phyloP scores from a whole-genome alignment of 768 basidiomycete species.

The Amyloporia xantha region DNA sequence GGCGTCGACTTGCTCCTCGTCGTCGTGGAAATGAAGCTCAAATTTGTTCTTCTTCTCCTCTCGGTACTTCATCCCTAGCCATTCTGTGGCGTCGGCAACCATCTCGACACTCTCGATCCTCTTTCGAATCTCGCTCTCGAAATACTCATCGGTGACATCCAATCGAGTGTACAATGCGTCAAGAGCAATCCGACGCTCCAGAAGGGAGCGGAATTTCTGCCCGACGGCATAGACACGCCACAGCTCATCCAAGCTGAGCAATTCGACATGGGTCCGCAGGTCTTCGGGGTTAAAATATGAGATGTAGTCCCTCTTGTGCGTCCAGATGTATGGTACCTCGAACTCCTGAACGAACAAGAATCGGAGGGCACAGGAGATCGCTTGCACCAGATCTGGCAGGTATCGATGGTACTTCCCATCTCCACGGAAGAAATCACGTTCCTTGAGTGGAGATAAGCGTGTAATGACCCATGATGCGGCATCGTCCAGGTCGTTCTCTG shows the following conservation, averaged over 20 bases:
- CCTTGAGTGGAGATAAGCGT: conserved; percentile 66
- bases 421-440: conserved; percentile 62
- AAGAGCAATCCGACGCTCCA: conserved; percentile 65
- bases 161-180: conserved; percentile 61
- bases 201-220: conserved; percentile 81
- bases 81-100: conserved; percentile 87
- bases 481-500: conserved; percentile 65
- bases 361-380: conserved; percentile 72
- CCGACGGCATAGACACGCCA: conserved; percentile 92
- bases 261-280: conserved; percentile 54
- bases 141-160: conserved; percentile 66
- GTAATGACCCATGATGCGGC: conserved; percentile 88
- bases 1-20: conserved; percentile 41
- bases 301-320: conserved; percentile 88
- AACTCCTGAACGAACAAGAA: conserved; percentile 83
- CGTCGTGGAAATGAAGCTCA: conserved; percentile 67
- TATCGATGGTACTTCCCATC: conserved; percentile 55
- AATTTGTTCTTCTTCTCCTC: conserved; percentile 47
- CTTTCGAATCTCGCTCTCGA: conserved; percentile 58
- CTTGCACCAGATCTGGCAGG: conserved; percentile 62
- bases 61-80: conserved; percentile 82
- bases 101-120: conserved; percentile 79
- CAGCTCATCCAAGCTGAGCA: conserved; percentile 72
- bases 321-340: conserved; percentile 95
- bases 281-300: conserved; percentile 70